Conservation (phyloP, 257 asterid genomes). For the Rhazya stricta region DNA sequence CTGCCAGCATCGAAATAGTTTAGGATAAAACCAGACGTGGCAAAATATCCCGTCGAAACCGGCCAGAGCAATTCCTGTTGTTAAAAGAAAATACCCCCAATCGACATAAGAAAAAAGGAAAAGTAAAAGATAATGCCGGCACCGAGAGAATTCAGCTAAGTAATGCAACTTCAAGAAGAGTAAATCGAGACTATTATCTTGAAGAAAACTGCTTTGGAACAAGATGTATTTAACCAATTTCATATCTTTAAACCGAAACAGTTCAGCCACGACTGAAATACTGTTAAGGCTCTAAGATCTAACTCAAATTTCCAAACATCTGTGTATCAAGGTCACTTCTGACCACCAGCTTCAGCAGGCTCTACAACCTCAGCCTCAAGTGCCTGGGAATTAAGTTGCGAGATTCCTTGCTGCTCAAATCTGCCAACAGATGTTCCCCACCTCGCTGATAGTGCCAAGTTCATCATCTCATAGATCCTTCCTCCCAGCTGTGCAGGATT, state of each 20-base stretch:
- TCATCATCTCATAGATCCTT: slow-evolving; percentile 95
- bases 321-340: slow-evolving; percentile 30
- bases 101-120: too few species aligned
- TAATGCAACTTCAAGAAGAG: neutral
- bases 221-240: neutral
- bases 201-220: neutral
- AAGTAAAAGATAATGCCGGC: too few species aligned
- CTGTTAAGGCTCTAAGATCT: neutral
- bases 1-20: too few species aligned
- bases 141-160: too few species aligned
- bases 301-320: neutral
- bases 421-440: slow-evolving; percentile 43
- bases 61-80: too few species aligned
- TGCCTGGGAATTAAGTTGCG: slow-evolving; percentile 33
- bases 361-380: slow-evolving; percentile 79
- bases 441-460: slow-evolving; percentile 68
- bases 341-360: slow-evolving; percentile 52
- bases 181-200: neutral
- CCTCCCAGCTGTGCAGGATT: slow-evolving; percentile 95
- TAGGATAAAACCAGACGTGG: too few species aligned
- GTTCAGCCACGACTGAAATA: neutral
- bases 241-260: neutral
- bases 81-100: too few species aligned
- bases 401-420: slow-evolving; percentile 35
- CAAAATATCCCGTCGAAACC: too few species aligned